These are phyloP conservation scores for Filobasidium wieringae DNA, from an alignment of 768 basidiomycete genomes.

Conservation along the genomic window DNA sequence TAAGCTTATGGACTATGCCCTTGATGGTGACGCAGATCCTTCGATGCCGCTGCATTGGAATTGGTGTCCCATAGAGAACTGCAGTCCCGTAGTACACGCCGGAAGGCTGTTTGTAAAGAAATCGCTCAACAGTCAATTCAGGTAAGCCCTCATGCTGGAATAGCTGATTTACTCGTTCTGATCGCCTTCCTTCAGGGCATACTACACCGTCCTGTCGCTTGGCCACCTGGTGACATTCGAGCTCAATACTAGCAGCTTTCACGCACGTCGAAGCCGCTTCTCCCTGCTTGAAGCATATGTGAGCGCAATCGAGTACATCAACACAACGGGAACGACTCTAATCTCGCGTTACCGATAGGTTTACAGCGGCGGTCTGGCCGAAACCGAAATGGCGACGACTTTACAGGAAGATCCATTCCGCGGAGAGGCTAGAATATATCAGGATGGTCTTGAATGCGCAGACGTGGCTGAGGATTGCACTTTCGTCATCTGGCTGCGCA, in stretches of 20 bases:
- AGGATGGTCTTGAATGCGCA: conserved; percentile 59
- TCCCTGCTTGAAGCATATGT: conserved; percentile 39
- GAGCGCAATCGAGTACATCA: conserved; percentile 37
- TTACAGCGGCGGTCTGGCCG: conserved; percentile 70
- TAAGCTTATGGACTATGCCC: not conserved
- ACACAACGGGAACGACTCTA: conserved; percentile 50
- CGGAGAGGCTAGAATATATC: conserved; percentile 56
- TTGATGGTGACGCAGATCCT: not conserved
- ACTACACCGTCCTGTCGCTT: conserved; percentile 58
- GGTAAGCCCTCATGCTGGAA: conserved; percentile 47
- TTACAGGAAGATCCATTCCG: conserved; percentile 21
- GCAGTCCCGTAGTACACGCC: conserved; percentile 59
- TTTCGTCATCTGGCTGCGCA: conserved; percentile 62
- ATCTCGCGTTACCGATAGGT: conserved; percentile 58
- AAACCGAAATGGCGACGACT: conserved; percentile 25
- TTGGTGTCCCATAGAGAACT: conserved; percentile 75
- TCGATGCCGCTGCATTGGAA: conserved; percentile 45
- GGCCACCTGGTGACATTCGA: conserved; percentile 65
- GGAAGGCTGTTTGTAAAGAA: conserved; percentile 63
- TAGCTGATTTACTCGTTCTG: not conserved
- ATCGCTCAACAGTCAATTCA: conserved; percentile 63
- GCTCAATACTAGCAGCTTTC: conserved; percentile 51
- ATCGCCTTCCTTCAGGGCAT: conserved; percentile 44
- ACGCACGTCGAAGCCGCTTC: conserved; percentile 44
- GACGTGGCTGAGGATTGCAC: conserved; percentile 79